Conservation (phyloP, 23 red algal species). For the Gracilaria vermiculophylla region DNA sequence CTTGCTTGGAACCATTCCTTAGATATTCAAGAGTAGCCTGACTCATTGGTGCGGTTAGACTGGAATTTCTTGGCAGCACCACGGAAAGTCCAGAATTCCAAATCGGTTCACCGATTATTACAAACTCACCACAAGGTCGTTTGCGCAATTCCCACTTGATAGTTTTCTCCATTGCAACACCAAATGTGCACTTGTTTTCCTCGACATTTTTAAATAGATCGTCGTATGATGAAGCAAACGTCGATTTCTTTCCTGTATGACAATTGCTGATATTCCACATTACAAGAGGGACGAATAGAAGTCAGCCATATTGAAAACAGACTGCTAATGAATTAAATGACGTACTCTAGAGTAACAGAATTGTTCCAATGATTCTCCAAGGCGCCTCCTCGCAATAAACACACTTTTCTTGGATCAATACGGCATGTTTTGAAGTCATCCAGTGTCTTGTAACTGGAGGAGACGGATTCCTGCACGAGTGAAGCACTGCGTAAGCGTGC, state of each 20-base stretch:
- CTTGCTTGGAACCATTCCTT: background rate
- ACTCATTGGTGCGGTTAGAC: background rate
- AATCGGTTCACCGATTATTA: background rate
- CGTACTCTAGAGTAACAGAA: background rate
- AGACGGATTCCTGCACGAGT: conserved; percentile 22
- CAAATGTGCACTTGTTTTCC: background rate
- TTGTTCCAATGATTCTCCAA: conserved; percentile 22
- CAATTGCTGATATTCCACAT: background rate
- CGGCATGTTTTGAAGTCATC: conserved; percentile 7
- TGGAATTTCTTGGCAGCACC: background rate
- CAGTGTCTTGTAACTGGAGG: background rate
- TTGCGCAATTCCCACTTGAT: background rate
- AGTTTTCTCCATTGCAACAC: background rate
- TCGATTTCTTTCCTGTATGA: background rate
- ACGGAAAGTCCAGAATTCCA: background rate
- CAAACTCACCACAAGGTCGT: background rate
- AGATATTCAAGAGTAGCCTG: background rate
- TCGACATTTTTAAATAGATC: background rate
- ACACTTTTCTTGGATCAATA: conserved; percentile 16
- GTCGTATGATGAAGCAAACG: background rate
- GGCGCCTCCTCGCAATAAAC: conserved; percentile 20
- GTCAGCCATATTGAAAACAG: too few relatives aligned
- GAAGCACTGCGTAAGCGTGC: background rate
- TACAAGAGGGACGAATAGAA: background rate
- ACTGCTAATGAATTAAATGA: too few relatives aligned